Conservation (phyloP, 2,329 filamentous ascomycete species). For the Alternaria triticina region DNA sequence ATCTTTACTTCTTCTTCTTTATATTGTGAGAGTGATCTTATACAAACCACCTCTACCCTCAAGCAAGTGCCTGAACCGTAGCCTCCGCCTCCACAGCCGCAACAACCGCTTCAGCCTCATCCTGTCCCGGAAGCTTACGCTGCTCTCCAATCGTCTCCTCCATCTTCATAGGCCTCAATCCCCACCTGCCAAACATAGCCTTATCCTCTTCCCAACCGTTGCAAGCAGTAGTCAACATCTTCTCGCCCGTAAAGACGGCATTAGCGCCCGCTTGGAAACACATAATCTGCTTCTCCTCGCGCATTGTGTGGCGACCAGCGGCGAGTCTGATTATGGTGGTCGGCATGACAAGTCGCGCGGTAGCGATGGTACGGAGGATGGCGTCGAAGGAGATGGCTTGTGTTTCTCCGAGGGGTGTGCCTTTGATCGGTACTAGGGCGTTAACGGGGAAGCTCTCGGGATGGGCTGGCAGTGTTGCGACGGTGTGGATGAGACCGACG, state of each 20-base stretch:
- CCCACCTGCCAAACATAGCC: constrained; percentile 83
- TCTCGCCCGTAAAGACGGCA: constrained; percentile 93
- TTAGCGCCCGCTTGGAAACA: constrained; percentile 93
- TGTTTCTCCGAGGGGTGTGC: constrained; percentile 79
- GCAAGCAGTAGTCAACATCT: constrained; percentile 92
- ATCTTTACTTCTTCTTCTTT: neutral
- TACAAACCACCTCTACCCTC: neutral
- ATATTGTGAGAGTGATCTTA: neutral
- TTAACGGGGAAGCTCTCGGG: constrained; percentile 93
- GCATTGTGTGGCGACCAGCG: constrained; percentile 81
- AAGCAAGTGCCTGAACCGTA: constrained; percentile 7
- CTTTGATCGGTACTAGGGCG: constrained; percentile 87
- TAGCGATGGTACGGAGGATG: constrained; percentile 82
- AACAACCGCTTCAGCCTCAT: constrained; percentile 17
- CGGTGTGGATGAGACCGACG: constrained; percentile 81
- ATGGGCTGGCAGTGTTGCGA: constrained; percentile 79
- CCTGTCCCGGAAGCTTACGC: constrained; percentile 23
- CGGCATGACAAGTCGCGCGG: constrained; percentile 82
- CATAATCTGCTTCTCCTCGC: constrained; percentile 85
- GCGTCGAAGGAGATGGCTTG: constrained; percentile 77
- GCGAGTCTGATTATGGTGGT: constrained; percentile 86
- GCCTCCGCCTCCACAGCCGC: constrained; percentile 15
- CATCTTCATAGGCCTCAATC: constrained; percentile 74
- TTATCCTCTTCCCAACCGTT: constrained; percentile 90
- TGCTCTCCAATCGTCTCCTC: constrained; percentile 44